Evolutionary conservation across 2,329 filamentous ascomycete species (phyloP), one percentile per base, ranked within the genome.

Genomic region (Pseudogymnoascus sp.): DNA sequence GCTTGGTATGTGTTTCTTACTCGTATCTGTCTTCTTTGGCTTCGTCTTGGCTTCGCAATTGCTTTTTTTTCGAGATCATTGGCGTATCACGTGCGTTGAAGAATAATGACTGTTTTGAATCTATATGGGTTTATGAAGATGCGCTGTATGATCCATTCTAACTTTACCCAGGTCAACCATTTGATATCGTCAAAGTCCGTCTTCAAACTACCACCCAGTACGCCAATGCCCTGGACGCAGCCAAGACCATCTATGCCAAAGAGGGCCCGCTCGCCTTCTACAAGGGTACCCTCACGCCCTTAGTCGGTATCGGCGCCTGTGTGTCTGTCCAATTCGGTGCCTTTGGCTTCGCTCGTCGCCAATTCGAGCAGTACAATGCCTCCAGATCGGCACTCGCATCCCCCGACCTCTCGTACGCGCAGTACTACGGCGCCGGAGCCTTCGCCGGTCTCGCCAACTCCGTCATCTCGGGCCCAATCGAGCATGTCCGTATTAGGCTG

Each of bases 291-390:
- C 82, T 99, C 63, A 97, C 95, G 4, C 95, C 95, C 0, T 82
- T 99, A 63, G 85, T 99, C 64, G 95, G 95, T 69, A 97, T 99
- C 73, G 95, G 95, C 70, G 95, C 95, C 69, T 99, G 95, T 75
- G 93, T 95, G 53, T 97, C 92, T n/a, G 89, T 99, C 71, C 95
- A 99, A 81, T 99, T 99, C 76, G 95, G 93, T 67, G 95, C 90
- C 71, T 99, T 97, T 82, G 92, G 97, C 81, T 88, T 89, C 73
- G 93, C 93, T 7, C 90, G 91, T 65, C 90, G 95, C 65, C 88
- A 84, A 72, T 87, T 99, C 74, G 93, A 97, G 79, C 79, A 84
- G 50, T 82, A 83, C 68, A 96, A 96, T 77, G 74, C 80, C 67
- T 77, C 78, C 70, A 71, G 72, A 67, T 69, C 72, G 64, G 70